Evolutionary conservation across 1,284 basidiomycete species (phyloP), one percentile per base, ranked within the genome.

Genomic region (Stygiomarasmius scandens): DNA sequence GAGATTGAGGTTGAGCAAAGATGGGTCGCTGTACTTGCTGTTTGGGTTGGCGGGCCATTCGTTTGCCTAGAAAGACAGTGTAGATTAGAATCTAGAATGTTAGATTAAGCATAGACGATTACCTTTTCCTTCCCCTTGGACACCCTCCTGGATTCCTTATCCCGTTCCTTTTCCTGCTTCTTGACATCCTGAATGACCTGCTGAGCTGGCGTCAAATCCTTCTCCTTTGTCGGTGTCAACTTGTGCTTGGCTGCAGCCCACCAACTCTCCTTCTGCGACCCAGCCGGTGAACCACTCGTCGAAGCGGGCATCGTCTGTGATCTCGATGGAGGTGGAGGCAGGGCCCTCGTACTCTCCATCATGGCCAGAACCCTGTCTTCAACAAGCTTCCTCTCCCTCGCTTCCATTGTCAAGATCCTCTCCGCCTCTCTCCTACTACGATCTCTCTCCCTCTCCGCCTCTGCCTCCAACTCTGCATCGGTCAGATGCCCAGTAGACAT

Each of bases 201-300:
- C 66, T 92, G 90, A 0, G 90, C 90, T 4, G 91, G 90, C 0
- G 90, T 92, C 19, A 91, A 79, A 20, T 90, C 88, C 63, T 80
- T 80, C 8, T 84, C 81, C 64, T 91, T 92, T 12, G 87, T 86
- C 3, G 90, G 88, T 0, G 89, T 91, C n/a, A 92, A 78, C 62
- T 75, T 84, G 62, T 81, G 82, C 75, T 88, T 91, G 2, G 90
- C 83, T 2, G 82, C 74, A 6, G 80, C 69, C 87, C 90, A 91
- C 88, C 90, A 90, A 51, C 66, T 69, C 8, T 87, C 86, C 69
- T 87, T 88, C 64, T 85, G 80, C 1, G 86, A 86, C 3, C 77
- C 69, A 2, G 52, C 45, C 10, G 52, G 27, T 25, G 52, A 43
- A 19, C 38, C 49, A 16, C 48, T 14, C 12, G 38, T 2, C n/a